Base-by-base conservation (phyloP, 2,329 filamentous ascomycete species). In the Neoscytalidium dimidiatum region DNA sequence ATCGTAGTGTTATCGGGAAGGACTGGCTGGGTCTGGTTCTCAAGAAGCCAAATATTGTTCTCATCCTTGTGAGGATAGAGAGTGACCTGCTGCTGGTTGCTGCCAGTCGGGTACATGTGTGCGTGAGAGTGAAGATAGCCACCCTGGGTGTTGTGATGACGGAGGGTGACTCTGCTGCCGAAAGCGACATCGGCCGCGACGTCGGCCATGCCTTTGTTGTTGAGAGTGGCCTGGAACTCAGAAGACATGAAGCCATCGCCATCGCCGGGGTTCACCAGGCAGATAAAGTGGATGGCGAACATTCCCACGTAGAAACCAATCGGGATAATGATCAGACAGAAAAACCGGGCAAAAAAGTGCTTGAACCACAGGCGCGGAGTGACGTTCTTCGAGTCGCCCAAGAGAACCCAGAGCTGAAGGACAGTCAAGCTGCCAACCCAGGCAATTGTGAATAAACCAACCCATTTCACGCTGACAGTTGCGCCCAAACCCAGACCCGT, bases 181-280 rank as follows among this genome's bases (percentile, higher is more conserved):
- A 95, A 90, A 29, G 91, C 89, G 66, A 99, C 90, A 79, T 99
- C 94, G 31, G 92, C 95, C 1, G 95, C 90, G 4, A 96, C 93
- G 78, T 96, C 93, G 75, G 92, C 90, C 95, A 99, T 99, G 62
- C 87, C 89, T 84, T 98, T 99, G 73, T 89, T 94, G 82, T 98
- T 99, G 70, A 99, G 84, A 2, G 95, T 98, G 33, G 95, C 91
- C 81, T 99, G 95, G 83, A 99, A 99, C 76, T 99, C 95, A 64
- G 94, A 97, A 75, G 94, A 97, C 95, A 99, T 99, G 84, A 99
- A 99, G 64, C 95, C 95, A 78, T 99, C 95, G 63, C 95, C 95
- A 61, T 99, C 95, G 66, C 95, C 95, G 29, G 95, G 95, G 80
- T 99, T 99, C 66, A 90, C 87, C 46, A 99, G 86, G 83, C 92